Evolutionary conservation across 2,329 filamentous ascomycete genomes (phyloP).

Genomic region (Neobulgaria alba): DNA sequence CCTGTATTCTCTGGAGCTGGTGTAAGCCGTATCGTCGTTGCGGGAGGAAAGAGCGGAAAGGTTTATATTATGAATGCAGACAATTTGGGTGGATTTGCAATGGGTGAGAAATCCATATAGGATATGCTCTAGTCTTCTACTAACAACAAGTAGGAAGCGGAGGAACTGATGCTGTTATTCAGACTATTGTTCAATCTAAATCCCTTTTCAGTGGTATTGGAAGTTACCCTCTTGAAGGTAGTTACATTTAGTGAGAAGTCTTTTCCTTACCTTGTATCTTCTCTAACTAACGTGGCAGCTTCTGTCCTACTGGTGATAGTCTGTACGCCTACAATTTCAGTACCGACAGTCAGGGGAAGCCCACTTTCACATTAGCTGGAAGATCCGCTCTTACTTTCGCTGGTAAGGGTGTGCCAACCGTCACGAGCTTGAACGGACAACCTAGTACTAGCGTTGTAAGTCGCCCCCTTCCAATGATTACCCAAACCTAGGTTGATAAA

Average conservation of each 20-base stretch:
- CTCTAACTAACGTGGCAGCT: not conserved
- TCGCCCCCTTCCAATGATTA: not conserved
- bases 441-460: slow-evolving; percentile 5
- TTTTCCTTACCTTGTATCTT: not conserved
- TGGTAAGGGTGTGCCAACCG: slow-evolving; percentile 3
- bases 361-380: slow-evolving; percentile 6
- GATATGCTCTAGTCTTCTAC: too few species aligned
- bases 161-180: not conserved
- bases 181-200: slow-evolving; percentile 1
- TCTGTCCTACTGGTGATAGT: slow-evolving; percentile 4
- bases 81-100: slow-evolving; percentile 6
- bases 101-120: slow-evolving; percentile 5
- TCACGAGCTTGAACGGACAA: slow-evolving; percentile 3
- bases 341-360: slow-evolving; percentile 3
- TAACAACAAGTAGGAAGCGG: not conserved
- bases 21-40: slow-evolving; percentile 3
- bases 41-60: slow-evolving; percentile 6
- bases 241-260: slow-evolving; percentile 8
- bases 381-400: slow-evolving; percentile 2
- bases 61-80: slow-evolving; percentile 10
- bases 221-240: slow-evolving; percentile 10
- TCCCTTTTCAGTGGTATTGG: slow-evolving; percentile 4
- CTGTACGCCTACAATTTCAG: slow-evolving; percentile 8
- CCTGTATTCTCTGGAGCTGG: slow-evolving; percentile 3
- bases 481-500: not conserved